These are phyloP conservation scores for Phalaenopsis aphrodite DNA, from an alignment of 106 monocot species.

Conservation along the genomic window DNA sequence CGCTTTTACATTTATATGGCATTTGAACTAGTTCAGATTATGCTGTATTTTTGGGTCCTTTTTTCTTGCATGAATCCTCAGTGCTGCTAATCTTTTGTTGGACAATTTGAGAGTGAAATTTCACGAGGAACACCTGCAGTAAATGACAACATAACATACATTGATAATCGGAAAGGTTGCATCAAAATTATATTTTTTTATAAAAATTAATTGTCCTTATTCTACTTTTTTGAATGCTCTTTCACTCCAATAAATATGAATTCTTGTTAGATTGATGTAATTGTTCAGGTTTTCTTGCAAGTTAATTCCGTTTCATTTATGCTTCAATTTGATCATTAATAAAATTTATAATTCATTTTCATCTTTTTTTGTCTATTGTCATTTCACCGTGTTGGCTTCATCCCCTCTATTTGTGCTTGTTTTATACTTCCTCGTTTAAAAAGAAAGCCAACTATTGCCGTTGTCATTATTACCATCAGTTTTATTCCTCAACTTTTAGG, in stretches of 20 bases:
- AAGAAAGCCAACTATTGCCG: too few relatives aligned
- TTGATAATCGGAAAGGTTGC: not conserved
- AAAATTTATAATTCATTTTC: too few relatives aligned
- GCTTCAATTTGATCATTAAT: not conserved
- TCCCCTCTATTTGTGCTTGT: too few relatives aligned
- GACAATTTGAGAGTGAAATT: not conserved
- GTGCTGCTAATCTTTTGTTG: too few relatives aligned
- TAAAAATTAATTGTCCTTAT: not conserved
- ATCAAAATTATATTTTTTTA: not conserved
- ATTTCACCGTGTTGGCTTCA: not conserved
- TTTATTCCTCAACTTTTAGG: too few relatives aligned
- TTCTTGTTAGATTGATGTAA: not conserved
- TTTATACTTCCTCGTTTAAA: too few relatives aligned
- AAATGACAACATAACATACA: not conserved
- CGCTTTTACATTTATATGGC: not conserved
- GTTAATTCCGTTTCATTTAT: not conserved
- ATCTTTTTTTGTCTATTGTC: too few relatives aligned
- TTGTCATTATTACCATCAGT: too few relatives aligned
- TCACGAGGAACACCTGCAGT: not conserved
- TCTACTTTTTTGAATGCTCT: not conserved
- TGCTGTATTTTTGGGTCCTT: not conserved
- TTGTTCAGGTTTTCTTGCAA: not conserved
- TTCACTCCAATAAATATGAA: not conserved
- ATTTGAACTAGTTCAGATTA: not conserved
- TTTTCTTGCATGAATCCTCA: too few relatives aligned